Conservation (phyloP, 768 basidiomycete species). For the Pulveroboletus frians region DNA sequence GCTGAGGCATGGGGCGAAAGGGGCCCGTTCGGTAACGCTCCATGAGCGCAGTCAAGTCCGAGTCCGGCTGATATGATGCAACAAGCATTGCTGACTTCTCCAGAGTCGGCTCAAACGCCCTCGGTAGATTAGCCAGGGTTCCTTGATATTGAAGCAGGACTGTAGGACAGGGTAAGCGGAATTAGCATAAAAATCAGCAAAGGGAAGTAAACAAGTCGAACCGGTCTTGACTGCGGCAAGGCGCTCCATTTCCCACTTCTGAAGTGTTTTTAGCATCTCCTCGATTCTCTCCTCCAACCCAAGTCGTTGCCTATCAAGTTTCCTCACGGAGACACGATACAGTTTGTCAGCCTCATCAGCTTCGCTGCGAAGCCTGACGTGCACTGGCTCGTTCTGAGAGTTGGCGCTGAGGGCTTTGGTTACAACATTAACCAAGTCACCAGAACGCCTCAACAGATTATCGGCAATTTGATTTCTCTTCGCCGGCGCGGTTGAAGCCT, state of each 20-base stretch:
- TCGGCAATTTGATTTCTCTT: conserved; percentile 41
- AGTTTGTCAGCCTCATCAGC: conserved; percentile 76
- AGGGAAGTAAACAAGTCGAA: conserved; percentile 10
- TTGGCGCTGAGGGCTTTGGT: conserved; percentile 59
- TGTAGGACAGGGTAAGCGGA: conserved; percentile 22
- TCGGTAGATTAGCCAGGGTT: conserved; percentile 67
- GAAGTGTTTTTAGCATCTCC: conserved; percentile 71
- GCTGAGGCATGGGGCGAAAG: conserved; percentile 79
- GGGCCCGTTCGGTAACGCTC: conserved; percentile 92
- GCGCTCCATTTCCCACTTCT: conserved; percentile 82
- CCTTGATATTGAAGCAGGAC: conserved; percentile 86
- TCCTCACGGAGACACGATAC: conserved; percentile 77
- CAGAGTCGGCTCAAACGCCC: conserved; percentile 55
- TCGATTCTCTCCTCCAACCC: conserved; percentile 83
- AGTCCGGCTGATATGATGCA: conserved; percentile 83
- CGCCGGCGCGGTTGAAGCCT: conserved; percentile 16
- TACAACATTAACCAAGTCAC: conserved; percentile 64
- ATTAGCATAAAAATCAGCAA: not conserved
- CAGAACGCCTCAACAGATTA: conserved; percentile 63
- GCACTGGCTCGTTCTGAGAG: conserved; percentile 52
- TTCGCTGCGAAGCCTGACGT: conserved; percentile 68
- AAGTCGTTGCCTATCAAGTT: conserved; percentile 80
- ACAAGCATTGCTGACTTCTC: conserved; percentile 73
- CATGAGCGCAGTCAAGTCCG: conserved; percentile 79
- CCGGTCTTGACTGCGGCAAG: conserved; percentile 82